Conservation (phyloP, 2,329 filamentous ascomycete genomes). For the Cladophialophora immunda region DNA sequence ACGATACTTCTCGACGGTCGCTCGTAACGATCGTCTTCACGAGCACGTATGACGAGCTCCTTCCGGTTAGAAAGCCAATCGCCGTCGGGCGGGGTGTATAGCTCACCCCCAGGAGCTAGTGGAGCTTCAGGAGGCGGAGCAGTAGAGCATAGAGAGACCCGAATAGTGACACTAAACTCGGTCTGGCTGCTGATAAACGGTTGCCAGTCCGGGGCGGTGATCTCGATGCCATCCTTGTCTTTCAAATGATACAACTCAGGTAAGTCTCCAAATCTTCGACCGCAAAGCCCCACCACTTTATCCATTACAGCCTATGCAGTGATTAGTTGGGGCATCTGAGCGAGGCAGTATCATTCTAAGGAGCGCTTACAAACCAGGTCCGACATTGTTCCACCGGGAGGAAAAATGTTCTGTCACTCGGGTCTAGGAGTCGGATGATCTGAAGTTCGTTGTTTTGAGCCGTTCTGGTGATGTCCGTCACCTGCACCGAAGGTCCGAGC, state of each 20-base stretch:
- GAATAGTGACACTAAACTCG: not conserved
- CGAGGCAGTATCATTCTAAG: no score
- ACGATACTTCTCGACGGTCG: no score
- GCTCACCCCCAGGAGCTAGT: no score
- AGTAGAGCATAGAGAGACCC: not conserved
- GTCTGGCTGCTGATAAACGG: not conserved
- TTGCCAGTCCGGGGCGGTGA: not conserved
- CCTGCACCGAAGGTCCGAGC: not conserved
- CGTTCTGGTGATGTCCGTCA: conserved; percentile 1
- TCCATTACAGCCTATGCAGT: not conserved
- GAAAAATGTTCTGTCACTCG: conserved; percentile 12
- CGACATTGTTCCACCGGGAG: conserved; percentile 5
- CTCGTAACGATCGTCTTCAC: no score
- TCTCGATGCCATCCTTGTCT: not conserved
- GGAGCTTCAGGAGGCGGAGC: not conserved
- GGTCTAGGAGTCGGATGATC: conserved; percentile 6
- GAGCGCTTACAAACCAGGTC: conserved; percentile 19
- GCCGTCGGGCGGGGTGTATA: no score
- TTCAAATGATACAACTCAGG: not conserved
- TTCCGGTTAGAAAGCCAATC: no score
- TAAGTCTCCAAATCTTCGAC: not conserved
- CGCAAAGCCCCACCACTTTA: not conserved
- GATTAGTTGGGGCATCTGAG: no score
- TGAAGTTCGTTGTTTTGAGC: not conserved
- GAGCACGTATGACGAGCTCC: no score